Base-by-base conservation (phyloP, 1,284 basidiomycete genomes). In the Moesziomyces antarcticus region DNA sequence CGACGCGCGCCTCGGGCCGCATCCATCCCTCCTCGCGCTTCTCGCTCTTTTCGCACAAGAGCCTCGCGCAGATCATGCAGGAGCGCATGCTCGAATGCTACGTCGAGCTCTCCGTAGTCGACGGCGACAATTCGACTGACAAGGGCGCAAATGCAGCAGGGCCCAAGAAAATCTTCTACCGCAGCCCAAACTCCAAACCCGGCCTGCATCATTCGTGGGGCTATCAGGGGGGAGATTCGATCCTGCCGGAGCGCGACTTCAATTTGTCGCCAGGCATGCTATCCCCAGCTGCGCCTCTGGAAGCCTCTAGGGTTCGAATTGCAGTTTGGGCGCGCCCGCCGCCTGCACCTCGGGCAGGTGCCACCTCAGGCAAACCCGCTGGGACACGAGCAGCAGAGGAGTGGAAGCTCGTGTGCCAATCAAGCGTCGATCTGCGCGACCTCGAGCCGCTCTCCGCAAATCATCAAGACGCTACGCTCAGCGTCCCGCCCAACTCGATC, bases 201-300 rank as follows among this genome's bases (percentile, higher is more conserved):
- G 71, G 71, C n/a, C 42, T 73, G 21, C 61, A 73, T 50, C 71
- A 73, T 30, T 65, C 66, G 1, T 73, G 71, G 71, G 71, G 71
- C 35, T 65, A 57, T 27, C 58, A 54, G 27, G 56, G 62, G 6
- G 71, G 71, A 3, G 45, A 55, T 18, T 61, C 71, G 1, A 64
- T 73, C 50, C 48, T 42, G 22, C 71, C 71, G 5, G 50, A 68
- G 52, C 52, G 65, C 42, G 71, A 73, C 33, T 69, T 73, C 16
- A 45, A 24, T 18, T 47, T 9, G 10, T 47, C 43, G 14, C 30
- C 54, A 30, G 27, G 46, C 3, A 35, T 49, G n/a, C 30, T 37
- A 16, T 41, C 33, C 2, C 21, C 48, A 8, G 44, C 20, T 3
- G 37, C 3, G 13, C 37, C 50, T 4, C 40, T 56, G 35, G 53